Evolutionary conservation across 305 asterid species (phyloP), one percentile per base, ranked within the genome.

Genomic region (Fraxinus xanthoxyloides): DNA sequence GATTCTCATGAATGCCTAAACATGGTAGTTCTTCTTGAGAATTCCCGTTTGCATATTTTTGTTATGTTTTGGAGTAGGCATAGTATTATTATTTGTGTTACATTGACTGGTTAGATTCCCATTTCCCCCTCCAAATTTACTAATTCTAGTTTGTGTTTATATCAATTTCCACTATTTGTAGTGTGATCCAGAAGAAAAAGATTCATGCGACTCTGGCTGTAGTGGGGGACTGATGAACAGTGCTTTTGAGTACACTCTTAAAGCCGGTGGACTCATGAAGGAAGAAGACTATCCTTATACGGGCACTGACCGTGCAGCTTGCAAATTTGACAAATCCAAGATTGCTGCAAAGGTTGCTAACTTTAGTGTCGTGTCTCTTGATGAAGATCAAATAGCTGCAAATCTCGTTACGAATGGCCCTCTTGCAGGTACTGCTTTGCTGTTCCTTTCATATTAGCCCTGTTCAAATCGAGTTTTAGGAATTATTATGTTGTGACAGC

Each of bases 361-460:
- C 92, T 94, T 94, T 75, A 93, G 98, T 15, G 95, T 91, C 2
- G 95, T 94, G 34, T 90, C 97, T 81, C 92, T 90, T 32, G 92
- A 95, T 72, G 98, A 93, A 87, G 97, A 93, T 9, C 98, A 93
- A 90, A 93, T 93, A 75, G 97, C 98, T 80, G 98, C 98, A 43
- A 95, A 95, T 86, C 93, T 95, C 78, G 98, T 93, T 81, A 90
- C 92, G 84, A 91, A 92, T 80, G 98, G 98, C 43, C 98, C 98
- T 67, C 98, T 95, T 76, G 98, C 98, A 76, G 98, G 98, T 93
- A 86, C 2, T 32, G 79, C 84, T 2, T 76, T 75, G 23, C 79
- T 8, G 6, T 24, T 38, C 40, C 67, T n/a, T n/a, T 3, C 63
- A 17, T n/a, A 1, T 4, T 23, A 28, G 40, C 21, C 24, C 12